Evolutionary conservation across 345 rosid genomes (phyloP).

Genomic region (Cochlearia excelsa): DNA sequence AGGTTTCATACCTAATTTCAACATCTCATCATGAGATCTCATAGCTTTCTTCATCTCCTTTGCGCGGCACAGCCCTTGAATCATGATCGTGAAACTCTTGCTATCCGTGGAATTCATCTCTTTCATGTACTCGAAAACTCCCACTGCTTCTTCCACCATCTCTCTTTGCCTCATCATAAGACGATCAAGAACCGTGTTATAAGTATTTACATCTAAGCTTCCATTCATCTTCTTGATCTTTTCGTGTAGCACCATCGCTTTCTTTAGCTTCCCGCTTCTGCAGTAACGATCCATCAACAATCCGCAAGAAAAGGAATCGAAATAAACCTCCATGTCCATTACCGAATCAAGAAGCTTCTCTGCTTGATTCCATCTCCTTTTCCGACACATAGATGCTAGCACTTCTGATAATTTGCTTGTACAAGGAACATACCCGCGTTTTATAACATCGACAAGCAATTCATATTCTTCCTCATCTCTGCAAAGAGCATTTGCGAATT

Average conservation of each 20-base stretch:
- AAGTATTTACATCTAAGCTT: conserved; percentile 49
- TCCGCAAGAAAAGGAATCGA: conserved; percentile 48
- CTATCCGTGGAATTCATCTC: conserved; percentile 37
- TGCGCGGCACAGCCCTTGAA: conserved; percentile 47
- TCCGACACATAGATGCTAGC: conserved; percentile 43
- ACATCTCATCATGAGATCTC: conserved; percentile 69
- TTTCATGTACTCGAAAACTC: conserved; percentile 55
- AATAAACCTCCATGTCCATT: conserved; percentile 48
- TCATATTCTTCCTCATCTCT: conserved; percentile 36
- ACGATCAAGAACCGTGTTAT: conserved; percentile 45
- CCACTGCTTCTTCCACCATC: conserved; percentile 47
- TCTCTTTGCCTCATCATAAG: conserved; percentile 38
- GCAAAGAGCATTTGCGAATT: conserved; percentile 51
- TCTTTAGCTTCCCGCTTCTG: conserved; percentile 42
- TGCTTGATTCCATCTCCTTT: conserved; percentile 47
- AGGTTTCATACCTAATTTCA: conserved; percentile 62
- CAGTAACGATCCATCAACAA: conserved; percentile 53
- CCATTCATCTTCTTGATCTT: conserved; percentile 48
- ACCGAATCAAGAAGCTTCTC: conserved; percentile 53
- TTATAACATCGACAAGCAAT: conserved; percentile 47
- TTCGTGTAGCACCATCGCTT: conserved; percentile 48
- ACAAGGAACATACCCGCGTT: conserved; percentile 46
- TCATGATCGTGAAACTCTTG: conserved; percentile 46
- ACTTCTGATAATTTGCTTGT: conserved; percentile 42
- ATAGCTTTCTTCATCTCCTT: conserved; percentile 67